Evolutionary conservation across 495 filamentous ascomycete species (phyloP), one percentile per base, ranked within the genome.

Genomic region (Poronia punctata): DNA sequence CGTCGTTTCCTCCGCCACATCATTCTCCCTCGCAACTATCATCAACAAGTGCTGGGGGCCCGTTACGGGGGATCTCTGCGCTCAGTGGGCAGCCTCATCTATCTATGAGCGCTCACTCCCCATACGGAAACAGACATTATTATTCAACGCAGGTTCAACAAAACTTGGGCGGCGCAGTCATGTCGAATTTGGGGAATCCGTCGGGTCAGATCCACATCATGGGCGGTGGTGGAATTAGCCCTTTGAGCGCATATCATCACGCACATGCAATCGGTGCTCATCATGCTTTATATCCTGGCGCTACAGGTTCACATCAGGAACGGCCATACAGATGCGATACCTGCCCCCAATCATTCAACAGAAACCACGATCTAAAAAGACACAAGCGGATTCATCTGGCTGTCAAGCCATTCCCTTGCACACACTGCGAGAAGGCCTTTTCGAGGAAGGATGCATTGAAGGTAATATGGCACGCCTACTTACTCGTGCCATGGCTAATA

Each of bases 391-490:
- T 98, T 40, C 92, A 98, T 62, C 65, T 97, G 33, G 84, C 88
- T 0, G 84, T 97, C 33, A 98, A 98, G 70, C 92, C 92, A 0
- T 97, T 88, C 59, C 89, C 92, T 0, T 98, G 92, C 54, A 74
- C 61, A 8, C 80, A 86, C 51, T 98, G 92, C 54, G 88, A 95
- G 22, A 98, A 97, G 76, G 92, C 86, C 61, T 98, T 98, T 51
- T 95, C 87, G 14, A 69, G 92, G 27, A 98, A 96, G 60, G 92
- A 98, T 70, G 92, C 92, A 14, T 71, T 98, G 10, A 98, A 98
- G 84, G 92, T 97, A 12, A 30, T 1, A 21, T 32, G 7, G 19
- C 20, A 28, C 19, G 17, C 6, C 23, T 34, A 19, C 8, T 19
- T 14, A 7, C 9, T 9, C 22, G 21, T 14, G 10, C 22, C 4